Percentiles rank a stretch among this genome's conserved stretches.
Evolutionary conservation across 2,329 filamentous ascomycete species (phyloP).

Genomic region (Zarea fungicola): DNA sequence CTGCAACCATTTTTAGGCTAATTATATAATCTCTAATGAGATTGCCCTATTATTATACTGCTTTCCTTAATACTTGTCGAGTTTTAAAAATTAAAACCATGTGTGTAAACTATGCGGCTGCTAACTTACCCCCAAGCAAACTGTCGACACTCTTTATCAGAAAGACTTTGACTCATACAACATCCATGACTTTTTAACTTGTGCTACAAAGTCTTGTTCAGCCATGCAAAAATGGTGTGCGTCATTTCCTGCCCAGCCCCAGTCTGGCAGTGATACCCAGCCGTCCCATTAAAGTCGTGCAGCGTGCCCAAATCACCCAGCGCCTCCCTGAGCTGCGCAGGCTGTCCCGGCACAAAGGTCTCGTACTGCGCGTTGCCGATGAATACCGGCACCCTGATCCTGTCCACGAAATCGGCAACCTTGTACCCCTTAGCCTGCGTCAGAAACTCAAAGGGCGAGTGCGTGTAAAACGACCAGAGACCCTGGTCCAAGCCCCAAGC

Average conservation of each 20-base stretch:
- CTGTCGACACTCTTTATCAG: too few species aligned
- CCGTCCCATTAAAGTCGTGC: constrained; percentile 1
- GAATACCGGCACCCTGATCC: constrained; percentile 10
- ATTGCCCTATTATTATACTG: too few species aligned
- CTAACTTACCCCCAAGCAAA: too few species aligned
- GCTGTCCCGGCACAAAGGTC: background rate
- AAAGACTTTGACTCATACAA: too few species aligned
- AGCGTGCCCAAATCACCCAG: constrained; percentile 6
- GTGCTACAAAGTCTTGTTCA: constrained; percentile 12
- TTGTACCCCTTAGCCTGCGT: constrained; percentile 9
- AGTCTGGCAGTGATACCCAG: constrained; percentile 10
- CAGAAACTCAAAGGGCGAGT: constrained; percentile 10
- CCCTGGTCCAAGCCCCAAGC: constrained; percentile 11
- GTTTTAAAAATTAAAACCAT: too few species aligned
- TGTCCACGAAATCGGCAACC: background rate
- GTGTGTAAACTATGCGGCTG: too few species aligned
- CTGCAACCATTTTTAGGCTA: too few species aligned
- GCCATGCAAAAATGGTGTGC: background rate
- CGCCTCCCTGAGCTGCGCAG: background rate
- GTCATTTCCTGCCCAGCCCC: constrained; percentile 7
- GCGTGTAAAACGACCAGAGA: constrained; percentile 9
- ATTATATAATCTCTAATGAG: too few species aligned
- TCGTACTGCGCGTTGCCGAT: constrained; percentile 6
- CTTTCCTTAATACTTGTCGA: too few species aligned
- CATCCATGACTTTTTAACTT: too few species aligned